A percentile compares a stretch with the other conserved stretches of the same genome.
Conservation (phyloP, 495 filamentous ascomycete species). For the Penicillium argentinense region DNA sequence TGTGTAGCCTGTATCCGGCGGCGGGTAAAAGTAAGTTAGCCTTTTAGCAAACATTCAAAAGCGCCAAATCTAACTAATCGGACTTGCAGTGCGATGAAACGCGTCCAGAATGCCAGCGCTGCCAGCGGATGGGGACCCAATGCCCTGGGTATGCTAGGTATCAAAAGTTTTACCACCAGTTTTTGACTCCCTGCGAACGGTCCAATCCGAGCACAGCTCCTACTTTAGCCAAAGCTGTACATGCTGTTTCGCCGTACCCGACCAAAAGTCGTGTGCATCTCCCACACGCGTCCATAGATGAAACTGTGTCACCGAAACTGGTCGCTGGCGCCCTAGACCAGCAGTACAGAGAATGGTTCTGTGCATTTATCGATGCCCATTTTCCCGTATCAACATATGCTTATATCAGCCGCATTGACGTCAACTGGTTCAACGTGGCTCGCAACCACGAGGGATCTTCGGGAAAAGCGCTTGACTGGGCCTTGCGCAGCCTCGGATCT, state of each 20-base stretch:
- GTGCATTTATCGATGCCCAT: slow-evolving; percentile 17
- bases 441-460: slow-evolving; percentile 7
- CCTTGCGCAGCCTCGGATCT: slow-evolving; percentile 13
- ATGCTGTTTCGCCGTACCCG: no score
- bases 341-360: slow-evolving; percentile 22
- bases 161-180: slow-evolving; percentile 20
- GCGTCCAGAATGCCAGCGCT: slow-evolving; percentile 30
- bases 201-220: neutral
- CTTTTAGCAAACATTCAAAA: neutral
- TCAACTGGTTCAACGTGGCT: slow-evolving; percentile 24
- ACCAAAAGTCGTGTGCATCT: neutral
- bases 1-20: slow-evolving; percentile 2
- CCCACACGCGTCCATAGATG: slow-evolving; percentile 16
- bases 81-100: slow-evolving; percentile 18
- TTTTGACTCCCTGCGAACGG: neutral
- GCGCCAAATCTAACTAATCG: neutral
- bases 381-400: slow-evolving; percentile 17
- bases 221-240: no score
- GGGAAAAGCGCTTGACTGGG: slow-evolving; percentile 10
- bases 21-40: slow-evolving; percentile 1
- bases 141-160: slow-evolving; percentile 34
- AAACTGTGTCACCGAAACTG: slow-evolving; percentile 15
- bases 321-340: slow-evolving; percentile 11
- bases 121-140: slow-evolving; percentile 20
- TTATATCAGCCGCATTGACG: slow-evolving; percentile 15